Evolutionary conservation across 139 green algal species (phyloP).

Genomic region (Picochlorum sp.): DNA sequence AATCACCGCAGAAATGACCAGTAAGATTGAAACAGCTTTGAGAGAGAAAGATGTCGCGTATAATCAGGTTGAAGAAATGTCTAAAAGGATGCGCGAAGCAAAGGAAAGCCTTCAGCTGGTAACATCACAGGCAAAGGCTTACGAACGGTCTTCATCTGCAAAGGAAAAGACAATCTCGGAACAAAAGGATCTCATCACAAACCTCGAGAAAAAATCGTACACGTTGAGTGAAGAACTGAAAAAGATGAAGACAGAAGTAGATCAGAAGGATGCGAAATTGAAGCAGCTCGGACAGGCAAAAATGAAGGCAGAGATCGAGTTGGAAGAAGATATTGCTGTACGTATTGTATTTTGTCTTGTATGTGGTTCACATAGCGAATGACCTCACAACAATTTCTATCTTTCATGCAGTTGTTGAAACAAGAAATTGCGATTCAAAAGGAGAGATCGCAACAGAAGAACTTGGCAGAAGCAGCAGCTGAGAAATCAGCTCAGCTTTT

Average conservation of each 20-base stretch:
- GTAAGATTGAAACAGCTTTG: not conserved
- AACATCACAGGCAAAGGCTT: too few relatives aligned
- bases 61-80: too few relatives aligned
- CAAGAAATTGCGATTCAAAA: not conserved
- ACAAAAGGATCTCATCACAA: too few relatives aligned
- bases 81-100: not conserved
- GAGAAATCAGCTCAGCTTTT: not conserved
- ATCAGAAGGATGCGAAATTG: not conserved
- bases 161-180: too few relatives aligned
- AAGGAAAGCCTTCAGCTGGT: not conserved
- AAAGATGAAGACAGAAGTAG: too few relatives aligned
- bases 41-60: not conserved
- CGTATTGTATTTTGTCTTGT: not conserved
- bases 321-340: slow-evolving; percentile 2
- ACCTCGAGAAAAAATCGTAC: too few relatives aligned
- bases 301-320: not conserved
- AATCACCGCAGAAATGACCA: not conserved
- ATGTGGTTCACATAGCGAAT: too few relatives aligned
- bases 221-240: too few relatives aligned
- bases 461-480: slow-evolving; percentile 1
- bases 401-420: not conserved
- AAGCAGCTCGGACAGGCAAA: not conserved
- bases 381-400: not conserved
- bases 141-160: too few relatives aligned
- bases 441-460: not conserved